A percentile compares a stretch with the other conserved stretches of the same genome.
Conservation (phyloP, 495 filamentous ascomycete genomes). For the Cudoniella acicularis region DNA sequence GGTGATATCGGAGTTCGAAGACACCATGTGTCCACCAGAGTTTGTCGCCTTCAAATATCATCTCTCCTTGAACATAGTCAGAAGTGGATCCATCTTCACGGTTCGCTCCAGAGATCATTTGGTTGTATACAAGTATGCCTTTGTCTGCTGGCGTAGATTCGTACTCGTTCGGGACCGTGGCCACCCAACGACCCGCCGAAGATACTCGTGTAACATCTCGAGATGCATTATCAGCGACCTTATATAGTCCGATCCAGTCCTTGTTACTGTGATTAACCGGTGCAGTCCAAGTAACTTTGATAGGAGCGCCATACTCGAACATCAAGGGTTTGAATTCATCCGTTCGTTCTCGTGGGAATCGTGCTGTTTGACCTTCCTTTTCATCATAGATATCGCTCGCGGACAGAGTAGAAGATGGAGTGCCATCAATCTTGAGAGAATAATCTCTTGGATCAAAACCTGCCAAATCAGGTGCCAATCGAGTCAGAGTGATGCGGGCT, state of each 20-base stretch:
- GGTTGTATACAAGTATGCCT: slow-evolving; percentile 72
- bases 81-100: slow-evolving; percentile 45
- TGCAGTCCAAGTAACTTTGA: slow-evolving; percentile 89
- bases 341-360: slow-evolving; percentile 38
- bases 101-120: slow-evolving; percentile 38
- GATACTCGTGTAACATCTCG: slow-evolving; percentile 78
- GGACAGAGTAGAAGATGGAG: slow-evolving; percentile 44
- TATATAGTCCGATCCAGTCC: slow-evolving; percentile 95
- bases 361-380: slow-evolving; percentile 23
- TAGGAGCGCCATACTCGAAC: slow-evolving; percentile 86
- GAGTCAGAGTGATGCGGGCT: slow-evolving; percentile 78
- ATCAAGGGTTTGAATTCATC: slow-evolving; percentile 67
- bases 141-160: slow-evolving; percentile 72
- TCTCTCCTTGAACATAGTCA: slow-evolving; percentile 66
- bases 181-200: slow-evolving; percentile 87
- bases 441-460: slow-evolving; percentile 85
- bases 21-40: slow-evolving; percentile 94
- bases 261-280: slow-evolving; percentile 86
- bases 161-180: slow-evolving; percentile 70
- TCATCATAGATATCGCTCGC: slow-evolving; percentile 36
- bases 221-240: slow-evolving; percentile 86
- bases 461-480: slow-evolving; percentile 74
- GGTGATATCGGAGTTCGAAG: slow-evolving; percentile 96
- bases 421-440: slow-evolving; percentile 68
- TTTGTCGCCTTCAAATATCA: slow-evolving; percentile 89